A percentile compares a stretch with the other conserved stretches of the same genome.
These are phyloP conservation scores for Echeveria elegans DNA, from an alignment of 164 flowering plant species.

Conservation along the genomic window DNA sequence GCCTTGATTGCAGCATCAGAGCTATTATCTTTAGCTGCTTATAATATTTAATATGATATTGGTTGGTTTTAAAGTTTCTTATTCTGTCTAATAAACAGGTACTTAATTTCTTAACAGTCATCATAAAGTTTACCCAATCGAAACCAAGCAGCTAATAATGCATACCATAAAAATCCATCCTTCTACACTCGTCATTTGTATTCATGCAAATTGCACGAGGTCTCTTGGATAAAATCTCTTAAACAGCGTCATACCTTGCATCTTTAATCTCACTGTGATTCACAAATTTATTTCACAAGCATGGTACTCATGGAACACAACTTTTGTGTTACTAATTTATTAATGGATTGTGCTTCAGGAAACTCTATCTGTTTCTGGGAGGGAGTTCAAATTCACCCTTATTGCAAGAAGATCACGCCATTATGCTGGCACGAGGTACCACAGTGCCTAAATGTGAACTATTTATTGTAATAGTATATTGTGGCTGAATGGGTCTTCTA, in stretches of 20 bases:
- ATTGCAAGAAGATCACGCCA: conserved; percentile 98
- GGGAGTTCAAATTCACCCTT: conserved; percentile 70
- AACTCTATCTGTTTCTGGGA: conserved; percentile 56
- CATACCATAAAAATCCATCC: too few species aligned
- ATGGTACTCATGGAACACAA: not conserved
- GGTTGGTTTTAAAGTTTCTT: not conserved
- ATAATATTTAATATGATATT: not conserved
- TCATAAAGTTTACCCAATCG: too few species aligned
- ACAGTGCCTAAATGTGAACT: not conserved
- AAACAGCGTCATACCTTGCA: not conserved
- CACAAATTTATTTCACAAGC: not conserved
- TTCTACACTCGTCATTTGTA: too few species aligned
- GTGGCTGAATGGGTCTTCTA: not conserved
- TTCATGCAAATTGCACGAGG: too few species aligned
- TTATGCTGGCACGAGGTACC: conserved; percentile 98
- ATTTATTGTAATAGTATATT: not conserved
- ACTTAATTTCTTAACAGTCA: not conserved
- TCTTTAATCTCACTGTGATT: not conserved
- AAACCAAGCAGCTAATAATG: too few species aligned
- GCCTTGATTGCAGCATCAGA: not conserved
- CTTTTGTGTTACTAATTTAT: not conserved
- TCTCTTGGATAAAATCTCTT: not conserved
- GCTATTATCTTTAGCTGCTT: not conserved
- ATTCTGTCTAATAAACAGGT: not conserved
- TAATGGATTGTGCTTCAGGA: conserved; percentile 34